A percentile compares a stretch with the other conserved stretches of the same genome.
phyloP scores from a whole-genome alignment of 148 eudicot genomes.

The Selenicereus undatus region DNA sequence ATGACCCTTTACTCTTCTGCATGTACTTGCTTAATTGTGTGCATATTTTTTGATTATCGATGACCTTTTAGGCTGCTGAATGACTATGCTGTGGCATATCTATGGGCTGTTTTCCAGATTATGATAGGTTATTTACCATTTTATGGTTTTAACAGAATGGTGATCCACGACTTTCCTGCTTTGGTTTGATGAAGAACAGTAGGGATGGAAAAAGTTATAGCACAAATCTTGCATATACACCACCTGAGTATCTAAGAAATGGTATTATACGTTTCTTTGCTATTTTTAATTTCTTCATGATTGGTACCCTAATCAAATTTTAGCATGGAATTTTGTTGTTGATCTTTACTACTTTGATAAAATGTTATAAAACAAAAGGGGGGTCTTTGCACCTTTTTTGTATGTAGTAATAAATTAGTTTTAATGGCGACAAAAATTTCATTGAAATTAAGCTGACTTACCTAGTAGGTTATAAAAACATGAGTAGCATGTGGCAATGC shows the following conservation, averaged over 20 bases:
- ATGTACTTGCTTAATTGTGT: neutral
- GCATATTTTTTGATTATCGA: neutral
- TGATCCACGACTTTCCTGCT: conserved; percentile 94
- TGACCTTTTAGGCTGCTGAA: conserved; percentile 4
- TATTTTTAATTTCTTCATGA: neutral
- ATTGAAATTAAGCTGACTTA: neutral
- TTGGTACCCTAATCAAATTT: neutral
- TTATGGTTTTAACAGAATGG: conserved; percentile 59
- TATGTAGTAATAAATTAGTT: neutral
- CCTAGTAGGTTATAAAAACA: neutral
- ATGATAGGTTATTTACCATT: neutral
- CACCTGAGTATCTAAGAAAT: conserved; percentile 89
- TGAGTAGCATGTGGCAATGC: neutral
- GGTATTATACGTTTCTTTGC: conserved; percentile 34
- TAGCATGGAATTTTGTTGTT: neutral
- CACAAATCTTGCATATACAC: conserved; percentile 95
- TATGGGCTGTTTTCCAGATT: neutral
- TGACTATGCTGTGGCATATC: neutral
- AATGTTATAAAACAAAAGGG: neutral
- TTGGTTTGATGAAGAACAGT: conserved; percentile 94
- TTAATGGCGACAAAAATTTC: neutral
- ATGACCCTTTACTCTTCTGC: neutral
- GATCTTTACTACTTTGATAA: neutral
- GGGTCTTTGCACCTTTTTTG: neutral
- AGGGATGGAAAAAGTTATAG: conserved; percentile 95